Conservation (phyloP, 176 grass and related monocot species). For the Hyparrhenia diplandra region DNA sequence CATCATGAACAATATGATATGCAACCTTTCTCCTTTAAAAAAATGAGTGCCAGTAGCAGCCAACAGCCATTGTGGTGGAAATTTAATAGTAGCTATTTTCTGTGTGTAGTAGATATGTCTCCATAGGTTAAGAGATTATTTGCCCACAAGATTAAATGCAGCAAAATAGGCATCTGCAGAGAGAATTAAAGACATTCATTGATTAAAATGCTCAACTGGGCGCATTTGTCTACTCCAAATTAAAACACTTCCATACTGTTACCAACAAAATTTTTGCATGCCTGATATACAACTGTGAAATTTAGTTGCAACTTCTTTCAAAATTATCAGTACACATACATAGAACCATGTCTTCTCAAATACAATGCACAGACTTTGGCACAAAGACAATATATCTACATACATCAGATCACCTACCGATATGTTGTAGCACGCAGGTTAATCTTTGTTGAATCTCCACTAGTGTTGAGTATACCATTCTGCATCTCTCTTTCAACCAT, state of each 20-base stretch:
- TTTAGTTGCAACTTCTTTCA: neutral
- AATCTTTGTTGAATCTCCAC: constrained; percentile 68
- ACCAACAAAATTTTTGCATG: neutral
- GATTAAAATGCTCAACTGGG: neutral
- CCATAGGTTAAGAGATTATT: neutral
- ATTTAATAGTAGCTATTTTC: neutral
- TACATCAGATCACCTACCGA: constrained; percentile 30
- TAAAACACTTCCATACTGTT: neutral
- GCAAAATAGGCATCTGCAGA: neutral
- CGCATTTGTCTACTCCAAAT: neutral
- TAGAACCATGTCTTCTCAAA: constrained; percentile 8
- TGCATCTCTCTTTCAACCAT: constrained; percentile 43
- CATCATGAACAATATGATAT: neutral
- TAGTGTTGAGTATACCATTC: constrained; percentile 28
- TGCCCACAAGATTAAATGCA: neutral
- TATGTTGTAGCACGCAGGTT: constrained; percentile 78
- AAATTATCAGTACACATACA: neutral
- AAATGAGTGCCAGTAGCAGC: neutral
- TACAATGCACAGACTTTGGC: neutral
- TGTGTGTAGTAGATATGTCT: neutral
- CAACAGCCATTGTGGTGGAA: neutral
- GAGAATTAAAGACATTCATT: neutral
- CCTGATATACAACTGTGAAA: neutral
- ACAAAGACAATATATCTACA: neutral
- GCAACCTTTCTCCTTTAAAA: neutral